Conservation (phyloP, 2,329 filamentous ascomycete genomes). For the Fusarium sp. region DNA sequence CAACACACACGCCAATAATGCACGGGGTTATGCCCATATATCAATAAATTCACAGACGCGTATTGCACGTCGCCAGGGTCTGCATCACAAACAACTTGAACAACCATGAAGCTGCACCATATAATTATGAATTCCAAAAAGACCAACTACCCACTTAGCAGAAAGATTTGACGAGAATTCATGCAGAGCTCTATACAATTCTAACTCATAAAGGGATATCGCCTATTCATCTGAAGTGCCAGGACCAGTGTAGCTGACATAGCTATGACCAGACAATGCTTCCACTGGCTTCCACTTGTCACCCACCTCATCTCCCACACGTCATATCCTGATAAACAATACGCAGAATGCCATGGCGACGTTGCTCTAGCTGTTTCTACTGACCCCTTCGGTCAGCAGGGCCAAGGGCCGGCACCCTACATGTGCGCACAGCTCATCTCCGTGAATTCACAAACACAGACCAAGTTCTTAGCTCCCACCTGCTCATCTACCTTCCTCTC, state of each 20-base stretch:
- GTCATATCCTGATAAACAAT: not conserved
- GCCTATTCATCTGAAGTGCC: not conserved
- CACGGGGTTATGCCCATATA: fast-evolving
- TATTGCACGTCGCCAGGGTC: not conserved
- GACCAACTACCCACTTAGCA: not conserved
- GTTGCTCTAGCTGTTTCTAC: no score
- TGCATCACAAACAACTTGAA: not conserved
- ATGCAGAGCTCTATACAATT: not conserved
- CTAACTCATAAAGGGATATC: not conserved
- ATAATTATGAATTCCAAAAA: not conserved
- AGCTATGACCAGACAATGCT: not conserved
- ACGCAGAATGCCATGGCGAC: not conserved
- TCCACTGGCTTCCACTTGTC: not conserved
- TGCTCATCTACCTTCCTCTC: no score
- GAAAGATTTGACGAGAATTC: not conserved
- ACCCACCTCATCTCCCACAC: not conserved
- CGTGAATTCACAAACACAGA: no score
- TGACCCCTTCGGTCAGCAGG: no score
- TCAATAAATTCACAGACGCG: not conserved
- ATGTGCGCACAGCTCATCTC: no score
- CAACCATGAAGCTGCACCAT: not conserved
- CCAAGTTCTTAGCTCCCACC: no score
- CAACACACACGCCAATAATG: not conserved
- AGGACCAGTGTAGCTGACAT: not conserved
- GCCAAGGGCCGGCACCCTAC: no score